Conservation (phyloP, 1,284 basidiomycete species). For the Bondarzewia mesenterica region DNA sequence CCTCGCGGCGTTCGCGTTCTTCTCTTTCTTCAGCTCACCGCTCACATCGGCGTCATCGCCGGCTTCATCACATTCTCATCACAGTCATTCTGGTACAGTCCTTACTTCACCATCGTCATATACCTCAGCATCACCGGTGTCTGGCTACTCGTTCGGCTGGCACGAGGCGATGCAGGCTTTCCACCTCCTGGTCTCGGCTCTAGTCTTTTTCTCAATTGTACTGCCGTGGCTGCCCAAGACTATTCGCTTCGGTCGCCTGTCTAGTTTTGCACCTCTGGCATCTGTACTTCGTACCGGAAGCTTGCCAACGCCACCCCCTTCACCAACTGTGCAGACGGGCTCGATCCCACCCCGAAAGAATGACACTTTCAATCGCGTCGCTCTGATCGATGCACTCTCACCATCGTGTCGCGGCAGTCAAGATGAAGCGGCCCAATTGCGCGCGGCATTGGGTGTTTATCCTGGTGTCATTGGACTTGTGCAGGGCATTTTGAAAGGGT, state of each 20-base stretch:
- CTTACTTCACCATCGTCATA: conserved; percentile 18
- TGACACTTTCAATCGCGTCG: conserved; percentile 16
- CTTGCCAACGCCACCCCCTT: conserved; percentile 16
- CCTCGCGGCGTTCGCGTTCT: conserved; percentile 66
- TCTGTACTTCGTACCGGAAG: not conserved
- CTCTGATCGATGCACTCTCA: conserved; percentile 27
- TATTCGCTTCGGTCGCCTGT: conserved; percentile 15
- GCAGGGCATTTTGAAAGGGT: conserved; percentile 17
- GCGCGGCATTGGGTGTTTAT: conserved; percentile 33
- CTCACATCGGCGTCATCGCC: conserved; percentile 33
- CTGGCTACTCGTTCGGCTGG: conserved; percentile 29
- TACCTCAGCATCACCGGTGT: conserved; percentile 4
- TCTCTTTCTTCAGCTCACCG: conserved; percentile 72
- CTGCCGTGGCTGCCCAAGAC: conserved; percentile 36
- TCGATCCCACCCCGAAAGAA: conserved; percentile 1
- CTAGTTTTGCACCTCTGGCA: conserved; percentile 15
- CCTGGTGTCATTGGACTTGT: conserved; percentile 32
- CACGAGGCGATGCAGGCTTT: conserved; percentile 45
- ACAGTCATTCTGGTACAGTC: conserved; percentile 25
- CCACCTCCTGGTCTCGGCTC: conserved; percentile 53
- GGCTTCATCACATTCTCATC: conserved; percentile 14
- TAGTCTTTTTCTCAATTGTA: conserved; percentile 53
- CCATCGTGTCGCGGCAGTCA: conserved; percentile 24
- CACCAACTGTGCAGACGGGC: not conserved
- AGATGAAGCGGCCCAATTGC: conserved; percentile 30